Conservation (phyloP, 208 protist species). For the Leishmania mexicana region DNA sequence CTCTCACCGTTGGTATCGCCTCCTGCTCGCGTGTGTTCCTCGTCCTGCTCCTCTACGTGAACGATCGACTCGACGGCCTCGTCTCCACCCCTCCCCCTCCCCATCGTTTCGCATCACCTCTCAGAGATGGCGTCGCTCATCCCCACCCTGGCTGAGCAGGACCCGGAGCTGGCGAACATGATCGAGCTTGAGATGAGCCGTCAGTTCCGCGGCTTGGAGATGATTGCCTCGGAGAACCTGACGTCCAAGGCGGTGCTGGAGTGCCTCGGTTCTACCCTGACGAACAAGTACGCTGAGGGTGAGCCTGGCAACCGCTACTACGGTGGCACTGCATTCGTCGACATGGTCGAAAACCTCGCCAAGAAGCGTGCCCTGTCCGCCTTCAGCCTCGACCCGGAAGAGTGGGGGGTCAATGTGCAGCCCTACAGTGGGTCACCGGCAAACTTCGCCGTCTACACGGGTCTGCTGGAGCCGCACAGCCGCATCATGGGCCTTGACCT, state of each 20-base stretch:
- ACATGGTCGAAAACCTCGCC: constrained; percentile 96
- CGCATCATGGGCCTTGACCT: constrained; percentile 98
- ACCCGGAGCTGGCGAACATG: constrained; percentile 81
- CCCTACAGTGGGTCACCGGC: constrained; percentile 98
- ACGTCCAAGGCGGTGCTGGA: constrained; percentile 98
- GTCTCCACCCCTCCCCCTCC: not conserved
- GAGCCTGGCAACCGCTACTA: constrained; percentile 97
- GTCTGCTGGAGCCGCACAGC: constrained; percentile 96
- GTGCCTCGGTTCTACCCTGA: constrained; percentile 96
- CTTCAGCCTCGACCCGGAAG: constrained; percentile 91
- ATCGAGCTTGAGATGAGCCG: constrained; percentile 88
- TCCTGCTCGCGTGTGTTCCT: not conserved
- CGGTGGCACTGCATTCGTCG: constrained; percentile 98
- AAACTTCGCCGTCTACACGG: constrained; percentile 98
- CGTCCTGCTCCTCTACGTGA: not conserved
- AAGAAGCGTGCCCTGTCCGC: constrained; percentile 93
- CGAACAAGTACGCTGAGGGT: constrained; percentile 99
- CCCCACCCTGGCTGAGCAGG: constrained; percentile 48
- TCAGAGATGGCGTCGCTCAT: constrained; percentile 25
- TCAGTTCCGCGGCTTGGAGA: constrained; percentile 88
- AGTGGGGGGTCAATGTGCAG: constrained; percentile 99
- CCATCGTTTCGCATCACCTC: not conserved
- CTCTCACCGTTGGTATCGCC: not conserved
- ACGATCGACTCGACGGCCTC: not conserved
- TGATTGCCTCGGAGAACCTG: constrained; percentile 98